Evolutionary conservation across 75 land plant genomes (phyloP), one percentile per base, ranked within the genome.

Genomic region (Larix kaempferi): DNA sequence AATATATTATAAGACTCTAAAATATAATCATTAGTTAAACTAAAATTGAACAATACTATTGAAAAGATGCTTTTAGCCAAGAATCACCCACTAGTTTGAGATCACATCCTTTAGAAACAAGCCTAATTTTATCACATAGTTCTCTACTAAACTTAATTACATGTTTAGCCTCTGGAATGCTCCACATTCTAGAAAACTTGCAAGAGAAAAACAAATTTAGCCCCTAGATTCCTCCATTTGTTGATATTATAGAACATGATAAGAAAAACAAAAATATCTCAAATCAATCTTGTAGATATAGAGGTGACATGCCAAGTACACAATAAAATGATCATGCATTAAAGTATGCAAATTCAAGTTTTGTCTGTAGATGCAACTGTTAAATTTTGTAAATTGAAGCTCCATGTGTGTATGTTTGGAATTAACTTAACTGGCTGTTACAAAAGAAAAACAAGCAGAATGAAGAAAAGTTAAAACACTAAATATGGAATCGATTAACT

Each of bases 171-270:
- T 84, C 86, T 44, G 89, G 85, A 55, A 86, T 52, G 23, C 74
- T 75, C 91, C 88, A 86, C 88, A 89, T 84, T 67, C 89, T 89
- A 72, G 35, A 19, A 65, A 8, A 39, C 17, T 67, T 67, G 23
- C 21, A 69, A 69, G 23, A 41, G 52, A 69, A 39, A 8, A 37
- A 7, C 1, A 69, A 69, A 69, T 69, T 39, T 39, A n/a, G 13
- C 14, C 23, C 39, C n/a, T 39, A 21, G 23, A 19, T 69, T 16
- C 6, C 22, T 69, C 11, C 49, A 39, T 69, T 69, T 69, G 35
- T 15, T n/a, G 3, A 69, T 69, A 11, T 39, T 41, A 69, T 15
- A 66, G 71, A 66, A 37, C 17, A 17, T 33, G 37, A 35, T 39
- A 7, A 2, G 23, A 21, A 37, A 39, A 19, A 22, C 17, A 35